Base-by-base conservation (phyloP, 257 asterid species). In the Fraxinus anomala region DNA sequence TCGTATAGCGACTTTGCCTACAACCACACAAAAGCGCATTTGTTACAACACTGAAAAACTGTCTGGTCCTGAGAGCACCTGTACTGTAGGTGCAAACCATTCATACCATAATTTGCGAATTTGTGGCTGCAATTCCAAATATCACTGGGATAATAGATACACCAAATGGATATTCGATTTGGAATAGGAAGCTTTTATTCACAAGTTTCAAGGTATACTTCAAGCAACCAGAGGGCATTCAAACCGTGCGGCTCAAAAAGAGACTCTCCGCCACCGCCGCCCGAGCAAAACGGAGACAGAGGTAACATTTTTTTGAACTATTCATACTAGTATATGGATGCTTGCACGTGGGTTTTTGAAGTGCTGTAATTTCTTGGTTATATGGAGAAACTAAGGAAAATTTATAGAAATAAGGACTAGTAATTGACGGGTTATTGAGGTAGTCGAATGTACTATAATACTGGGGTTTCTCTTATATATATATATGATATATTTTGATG, bases 81-180 rank as follows among this genome's bases (percentile, higher is more conserved):
- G 69, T 63, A 63, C 34, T 9, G 69, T 63, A 6, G 16, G 1
- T 0, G 33, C 17, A 11, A 8, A 63, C 33, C 17, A 11, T 24
- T 23, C 19, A 63, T 63, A 24, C 24, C 31, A 24, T 2, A 24
- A 0, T 63, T 63, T 23, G 69, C 19, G 6, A 75, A 26, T 76
- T 36, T 76, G 89, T 75, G 87, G 89, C 83, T 83, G 71, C 77
- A 70, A 81, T 76, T 81, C 54, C 78, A 54, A 82, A 74, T 21
- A 69, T 68, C 51, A 47, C 73, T 9, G 67, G 40, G 36, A 70
- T 36, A 6, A 26, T 13, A 73, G 81, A 68, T 36, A 75, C 7
- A 68, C 81, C 81, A 75, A 30, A 88, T 89, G 94, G 91, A 88
- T 85, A 83, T 88, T 77, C 86, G 88, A 21, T 80, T 85, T 67